Evolutionary conservation across 2,329 filamentous ascomycete species (phyloP), one percentile per base, ranked within the genome.

Genomic region (Phyllosticta paracitricarpa): DNA sequence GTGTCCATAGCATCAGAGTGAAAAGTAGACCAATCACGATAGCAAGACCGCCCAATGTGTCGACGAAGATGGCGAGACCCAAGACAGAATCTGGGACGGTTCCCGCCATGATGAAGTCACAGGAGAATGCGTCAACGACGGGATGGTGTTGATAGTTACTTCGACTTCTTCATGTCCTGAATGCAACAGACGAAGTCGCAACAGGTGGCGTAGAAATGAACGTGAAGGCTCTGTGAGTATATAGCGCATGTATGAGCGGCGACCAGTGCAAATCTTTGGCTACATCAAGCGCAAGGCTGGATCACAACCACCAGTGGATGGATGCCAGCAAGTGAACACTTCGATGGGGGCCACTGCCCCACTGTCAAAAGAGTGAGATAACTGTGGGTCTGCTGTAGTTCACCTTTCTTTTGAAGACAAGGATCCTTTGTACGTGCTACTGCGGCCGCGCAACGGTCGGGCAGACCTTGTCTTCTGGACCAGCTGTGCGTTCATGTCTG

Each of bases 41-140:
- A 33, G 56, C 51, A 26, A 62, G 5, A 26, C 57, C 30, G 17
- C 56, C 57, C 51, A 62, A 17, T 30, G 54, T 35, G 33, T 58
- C 33, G 24, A 62, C 55, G 14, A 62, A 62, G n/a, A 62, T 24
- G 14, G 60, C 60, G 35, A 62, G 60, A 51, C 60, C 60, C 9
- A 62, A 33, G 22, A 52, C 60, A 22, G 57, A 51, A 2, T 40
- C 30, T 35, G 60, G 60, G 9, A 62, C 40, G 19, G 33, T 25
- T 33, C 25, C 58, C 26, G 35, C 40, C 58, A 61, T 61, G 24
- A 9, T 56, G 19, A 48, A 56, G 54, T n/a, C 40, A 17, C n/a
- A 48, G 14, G 14, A 48, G 14, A 2, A 17, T 48, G 1, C 14
- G 40, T 48, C 40, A 48, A 48, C 12, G 28, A 30, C 19, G 40